Evolutionary conservation across 768 basidiomycete species (phyloP), one percentile per base, ranked within the genome.

Genomic region (Agaricus sinodeliciosus): DNA sequence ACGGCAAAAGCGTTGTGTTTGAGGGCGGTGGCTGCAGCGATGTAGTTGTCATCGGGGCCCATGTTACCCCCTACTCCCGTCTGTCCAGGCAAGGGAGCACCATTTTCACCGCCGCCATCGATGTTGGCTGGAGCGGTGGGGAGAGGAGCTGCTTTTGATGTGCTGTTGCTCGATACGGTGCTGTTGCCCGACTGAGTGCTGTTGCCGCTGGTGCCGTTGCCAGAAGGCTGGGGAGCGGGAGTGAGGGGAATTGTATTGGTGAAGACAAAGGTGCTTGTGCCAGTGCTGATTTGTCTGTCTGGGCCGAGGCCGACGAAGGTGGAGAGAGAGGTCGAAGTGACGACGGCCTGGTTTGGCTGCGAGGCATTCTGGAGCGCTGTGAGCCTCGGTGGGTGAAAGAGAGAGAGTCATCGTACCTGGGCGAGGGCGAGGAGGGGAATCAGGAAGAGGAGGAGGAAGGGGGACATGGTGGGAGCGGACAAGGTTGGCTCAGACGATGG

Each of bases 31-130:
- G 80, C 87, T 11, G 73, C 77, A 26, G 83, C 77, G 56, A 81
- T 82, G 67, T 82, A 88, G 48, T 72, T 65, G 60, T 90, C 86
- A 43, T 74, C 72, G 43, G 87, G 87, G n/a, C 87, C 87, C 55
- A 74, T 84, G 34, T 76, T 66, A 28, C 83, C 83, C 25, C 79
- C 67, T 4, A 63, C 45, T 40, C 67, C 74, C 16, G 69, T 57
- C 44, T 71, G 66, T 18, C 85, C 86, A 22, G 86, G 87, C 42
- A 69, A 65, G 9, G 86, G 86, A 2, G 86, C 86, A 22, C 79
- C 80, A 26, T 67, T 57, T 8, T 19, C 35, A 12, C 77, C 83
- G 9, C 84, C 85, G 34, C 77, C 84, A 26, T 74, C 64, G 27
- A 84, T 67, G 49, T 68, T 63, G 19, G 81, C 67, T 3, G 84